Evolutionary conservation across 345 rosid genomes (phyloP), one percentile per base, ranked within the genome.

Genomic region (Arabis alpina): DNA sequence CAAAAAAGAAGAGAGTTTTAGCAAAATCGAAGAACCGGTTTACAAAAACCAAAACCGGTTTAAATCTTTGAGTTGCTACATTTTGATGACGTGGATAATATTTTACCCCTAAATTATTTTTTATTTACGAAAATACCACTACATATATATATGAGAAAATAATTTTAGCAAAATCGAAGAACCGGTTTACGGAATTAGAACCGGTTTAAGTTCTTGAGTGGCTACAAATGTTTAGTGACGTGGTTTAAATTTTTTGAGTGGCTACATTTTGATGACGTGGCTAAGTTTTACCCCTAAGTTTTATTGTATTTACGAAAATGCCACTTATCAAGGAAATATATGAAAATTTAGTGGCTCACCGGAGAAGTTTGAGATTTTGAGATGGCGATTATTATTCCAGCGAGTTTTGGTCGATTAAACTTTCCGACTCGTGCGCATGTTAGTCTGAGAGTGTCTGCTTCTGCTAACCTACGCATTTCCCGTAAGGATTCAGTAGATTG

Each of bases 331-430:
- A n/a, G 3, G 7, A 50, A 51, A 60, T 8, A 49, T 16, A 52
- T 10, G 15, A 45, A 36, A 10, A 44, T 45, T 9, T 3, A 6
- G 45, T 71, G 63, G 30, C 54, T 62, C 63, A 4, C 54, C 54
- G 69, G 69, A 14, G 51, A 50, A 27, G 0, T 28, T 50, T 14
- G 37, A 23, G 54, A 88, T 87, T 16, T 50, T 14, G 37, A 23
- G 54, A 88, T 88, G 93, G 81, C 92, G 39, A 51, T 83, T 41
- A 66, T 68, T 43, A 52, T 76, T 67, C 80, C 87, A 14, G 80
- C 75, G 25, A 79, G 81, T 40, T 82, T 68, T 24, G 67, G 75
- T 3, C 60, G 73, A 14, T 47, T 82, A 6, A 44, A 15, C 5
- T 6, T 69, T 24, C 56, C 85, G 0, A 64, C 76, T 5, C 28